Conservation (phyloP, 306 rosid species). For the Lupinus albus region DNA sequence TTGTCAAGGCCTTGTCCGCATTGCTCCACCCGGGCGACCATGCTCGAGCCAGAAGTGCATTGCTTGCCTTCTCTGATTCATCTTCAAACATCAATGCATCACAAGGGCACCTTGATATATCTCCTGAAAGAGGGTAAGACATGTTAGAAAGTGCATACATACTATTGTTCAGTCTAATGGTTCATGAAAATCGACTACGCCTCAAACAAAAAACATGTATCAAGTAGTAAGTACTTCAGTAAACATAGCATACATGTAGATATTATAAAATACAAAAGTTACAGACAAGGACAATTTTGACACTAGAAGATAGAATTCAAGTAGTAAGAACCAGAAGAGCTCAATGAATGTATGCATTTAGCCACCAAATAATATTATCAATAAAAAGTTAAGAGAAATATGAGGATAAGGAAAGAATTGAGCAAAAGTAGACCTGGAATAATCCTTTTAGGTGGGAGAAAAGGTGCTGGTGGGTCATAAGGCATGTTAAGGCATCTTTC, state of each 20-base stretch:
- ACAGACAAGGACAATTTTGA: constrained; percentile 1
- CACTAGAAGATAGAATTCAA: background rate
- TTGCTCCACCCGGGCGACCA: constrained; percentile 99
- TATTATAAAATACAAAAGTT: background rate
- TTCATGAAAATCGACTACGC: constrained; percentile 10
- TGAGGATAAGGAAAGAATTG: too few relatives aligned
- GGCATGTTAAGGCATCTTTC: too few relatives aligned
- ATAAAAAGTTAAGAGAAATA: too few relatives aligned
- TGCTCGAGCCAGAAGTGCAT: constrained; percentile 95
- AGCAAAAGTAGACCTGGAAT: too few relatives aligned
- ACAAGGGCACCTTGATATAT: constrained; percentile 66
- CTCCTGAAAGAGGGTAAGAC: constrained; percentile 55
- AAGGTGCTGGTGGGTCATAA: too few relatives aligned
- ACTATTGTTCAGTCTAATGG: constrained; percentile 19
- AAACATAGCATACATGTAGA: background rate
- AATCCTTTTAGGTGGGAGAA: too few relatives aligned
- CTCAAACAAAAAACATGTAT: background rate
- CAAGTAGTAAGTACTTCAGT: background rate
- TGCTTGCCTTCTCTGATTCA: constrained; percentile 92
- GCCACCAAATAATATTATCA: too few relatives aligned
- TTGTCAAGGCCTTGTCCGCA: constrained; percentile 83
- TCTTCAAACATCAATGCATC: constrained; percentile 83
- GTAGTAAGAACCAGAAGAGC: constrained; percentile 25
- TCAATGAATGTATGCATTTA: too few relatives aligned
- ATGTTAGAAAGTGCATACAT: constrained; percentile 5